Evolutionary conservation across 148 eudicot genomes (phyloP).

Genomic region (Linanthus parryae): DNA sequence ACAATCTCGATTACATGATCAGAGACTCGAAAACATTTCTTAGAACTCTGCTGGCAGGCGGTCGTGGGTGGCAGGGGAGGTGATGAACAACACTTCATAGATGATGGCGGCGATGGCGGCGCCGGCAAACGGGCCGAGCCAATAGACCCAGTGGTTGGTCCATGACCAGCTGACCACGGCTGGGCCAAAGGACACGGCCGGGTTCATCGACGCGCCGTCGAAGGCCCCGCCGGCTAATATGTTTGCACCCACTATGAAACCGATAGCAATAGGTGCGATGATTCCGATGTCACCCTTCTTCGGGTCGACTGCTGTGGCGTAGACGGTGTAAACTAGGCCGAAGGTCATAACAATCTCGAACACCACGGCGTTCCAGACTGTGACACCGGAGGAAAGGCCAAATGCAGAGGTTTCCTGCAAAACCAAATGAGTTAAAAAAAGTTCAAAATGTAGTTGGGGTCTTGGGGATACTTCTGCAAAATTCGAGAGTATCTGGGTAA

Average conservation of each 20-base stretch:
- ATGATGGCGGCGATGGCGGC: slow-evolving; percentile 56
- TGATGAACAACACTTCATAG: slow-evolving; percentile 57
- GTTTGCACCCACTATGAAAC: slow-evolving; percentile 82
- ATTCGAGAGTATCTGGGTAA: too few relatives aligned
- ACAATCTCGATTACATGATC: too few relatives aligned
- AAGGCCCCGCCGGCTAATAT: slow-evolving; percentile 87
- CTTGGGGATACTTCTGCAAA: too few relatives aligned
- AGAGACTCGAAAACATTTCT: too few relatives aligned
- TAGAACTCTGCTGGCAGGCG: too few relatives aligned
- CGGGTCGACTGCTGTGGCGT: slow-evolving; percentile 80
- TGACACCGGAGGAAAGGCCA: slow-evolving; percentile 62
- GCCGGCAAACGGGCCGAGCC: slow-evolving; percentile 73
- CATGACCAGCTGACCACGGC: slow-evolving; percentile 90
- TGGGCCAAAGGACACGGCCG: slow-evolving; percentile 84
- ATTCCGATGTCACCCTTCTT: slow-evolving; percentile 76
- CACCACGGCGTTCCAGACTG: slow-evolving; percentile 65
- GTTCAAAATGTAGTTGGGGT: too few relatives aligned
- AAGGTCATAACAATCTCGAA: slow-evolving; percentile 90
- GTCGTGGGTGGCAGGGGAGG: slow-evolving; percentile 33
- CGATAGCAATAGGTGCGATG: slow-evolving; percentile 79
- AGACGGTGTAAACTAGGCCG: slow-evolving; percentile 78
- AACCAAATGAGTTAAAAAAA: neutral
- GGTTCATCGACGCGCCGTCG: slow-evolving; percentile 91
- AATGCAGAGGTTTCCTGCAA: slow-evolving; percentile 75
- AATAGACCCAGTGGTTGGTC: slow-evolving; percentile 86